Base-by-base conservation (phyloP, 1,284 basidiomycete species). In the Heliocybe sulcata region DNA sequence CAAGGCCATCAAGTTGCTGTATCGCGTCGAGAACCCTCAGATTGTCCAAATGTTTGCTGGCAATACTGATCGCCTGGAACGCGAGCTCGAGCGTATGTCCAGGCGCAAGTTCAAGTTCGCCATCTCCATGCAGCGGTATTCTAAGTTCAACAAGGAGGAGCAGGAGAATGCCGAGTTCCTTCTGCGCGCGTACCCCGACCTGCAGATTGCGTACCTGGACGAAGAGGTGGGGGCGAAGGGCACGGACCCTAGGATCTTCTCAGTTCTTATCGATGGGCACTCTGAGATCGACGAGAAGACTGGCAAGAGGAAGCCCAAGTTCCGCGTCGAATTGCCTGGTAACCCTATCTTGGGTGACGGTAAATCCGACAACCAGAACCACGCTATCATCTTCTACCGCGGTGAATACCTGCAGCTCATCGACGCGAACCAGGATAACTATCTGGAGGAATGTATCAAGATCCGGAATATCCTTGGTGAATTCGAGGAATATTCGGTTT, bases 401-500 rank as follows among this genome's bases (percentile, higher is more conserved):
- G 96, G 96, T 62, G 97, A 99, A 74, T 99, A 96, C 72, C 78
- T 99, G 47, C 96, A 99, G 75, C 89, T 98, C 61, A 98, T 99
- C 73, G 97, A 99, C 67, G 97, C 97, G 64, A 99, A 99, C 72
- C 96, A 99, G 76, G 97, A 99, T 79, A 99, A 99, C 75, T 99
- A 99, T 67, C 79, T 99, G 62, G 97, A 99, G 71, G 97, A 99
- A 71, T 99, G 97, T 72, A 75, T 99, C 67, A 99, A 99, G 82
- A 98, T 99, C 65, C 87, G 97, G 54, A 98, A 96, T 68, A 85
- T 99, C 53, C 82, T 99, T 35, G 95, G 92, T 62, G 97, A 98
- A 73, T 99, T 99, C 64, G 97, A 99, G 71, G 90, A 97, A 67
- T 97, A 94, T 71, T 83, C 85, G 48, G 81, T 94, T 54, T 95